These are phyloP conservation scores for Curvularia eragrostidis DNA, from an alignment of 2,329 filamentous ascomycete species.

Conservation along the genomic window DNA sequence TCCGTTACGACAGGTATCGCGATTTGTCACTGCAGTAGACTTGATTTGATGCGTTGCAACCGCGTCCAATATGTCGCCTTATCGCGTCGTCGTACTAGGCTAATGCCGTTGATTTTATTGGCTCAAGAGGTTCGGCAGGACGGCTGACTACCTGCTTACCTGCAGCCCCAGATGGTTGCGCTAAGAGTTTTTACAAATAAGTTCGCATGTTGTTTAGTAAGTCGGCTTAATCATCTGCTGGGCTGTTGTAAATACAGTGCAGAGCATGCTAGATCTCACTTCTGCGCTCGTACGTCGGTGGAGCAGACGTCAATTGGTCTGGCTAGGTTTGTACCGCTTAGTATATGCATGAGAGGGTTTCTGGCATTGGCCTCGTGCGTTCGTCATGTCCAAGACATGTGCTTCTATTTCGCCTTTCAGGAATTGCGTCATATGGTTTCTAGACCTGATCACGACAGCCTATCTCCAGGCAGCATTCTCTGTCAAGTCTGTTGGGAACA, in stretches of 20 bases:
- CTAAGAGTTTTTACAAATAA: background rate
- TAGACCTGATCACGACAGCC: background rate
- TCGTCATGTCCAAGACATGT: background rate
- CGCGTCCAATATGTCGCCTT: background rate
- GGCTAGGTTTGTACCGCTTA: background rate
- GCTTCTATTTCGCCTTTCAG: background rate
- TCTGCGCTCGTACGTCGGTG: background rate
- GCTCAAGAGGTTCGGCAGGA: conserved; percentile 1
- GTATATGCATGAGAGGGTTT: background rate
- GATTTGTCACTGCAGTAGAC: background rate
- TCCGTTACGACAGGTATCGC: background rate
- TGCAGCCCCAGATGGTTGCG: conserved; percentile 1
- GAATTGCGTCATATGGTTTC: background rate
- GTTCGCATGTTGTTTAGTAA: conserved; percentile 1
- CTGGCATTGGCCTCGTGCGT: background rate
- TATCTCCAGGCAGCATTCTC: too few relatives aligned
- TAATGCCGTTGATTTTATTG: conserved; percentile 22
- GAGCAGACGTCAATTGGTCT: background rate
- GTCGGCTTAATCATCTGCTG: conserved; percentile 2
- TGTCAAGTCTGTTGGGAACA: background rate
- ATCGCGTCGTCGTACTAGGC: conserved; percentile 14
- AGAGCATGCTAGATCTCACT: background rate
- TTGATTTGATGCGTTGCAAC: background rate
- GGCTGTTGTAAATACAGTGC: background rate
- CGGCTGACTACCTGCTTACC: conserved; percentile 35